Evolutionary conservation across 2,329 filamentous ascomycete species (phyloP), one percentile per base, ranked within the genome.

Genomic region (Aspergillus aculeatus): DNA sequence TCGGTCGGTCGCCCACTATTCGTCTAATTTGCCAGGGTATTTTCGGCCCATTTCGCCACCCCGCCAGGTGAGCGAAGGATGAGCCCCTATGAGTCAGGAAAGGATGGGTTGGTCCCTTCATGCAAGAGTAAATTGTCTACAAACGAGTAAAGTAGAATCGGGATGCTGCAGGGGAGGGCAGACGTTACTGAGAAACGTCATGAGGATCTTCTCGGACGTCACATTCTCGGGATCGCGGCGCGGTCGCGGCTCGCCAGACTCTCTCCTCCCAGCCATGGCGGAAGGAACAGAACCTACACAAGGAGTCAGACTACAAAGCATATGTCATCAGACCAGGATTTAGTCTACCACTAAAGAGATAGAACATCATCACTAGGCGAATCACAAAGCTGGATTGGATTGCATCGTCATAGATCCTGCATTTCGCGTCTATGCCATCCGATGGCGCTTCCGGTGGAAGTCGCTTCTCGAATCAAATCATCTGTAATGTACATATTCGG

Each of bases 341-440:
- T 44, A n/a, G 1, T 41, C 19, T 19, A 59, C 58, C 21, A 14
- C 19, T 44, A 23, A 56, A 26, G 23, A 1, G 21, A n/a, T 50
- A 55, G 21, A n/a, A 49, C 3, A 44, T 26, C 24, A 47, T 38
- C 51, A 47, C 16, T 19, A 19, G 38, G 38, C 38, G 38, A 50
- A 54, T 54, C 41, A 50, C 35, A 54, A 59, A 52, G 38, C 57
- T 60, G 54, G 54, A 63, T 62, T 69, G 66, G 63, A 70, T 68
- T 62, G 51, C 55, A 47, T 61, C 54, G 49, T 62, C 61, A 62
- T 64, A 65, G 61, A 66, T 59, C 70, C 68, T 68, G 69, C 65
- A 69, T 70, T 73, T 69, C 64, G 68, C 66, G 69, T 73, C 69
- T 69, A 69, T 73, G 70, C 67, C 72, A 73, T 70, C 71, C 68